These are phyloP conservation scores for Gracilaria gracilis DNA, from an alignment of 23 red algal species.

Conservation along the genomic window DNA sequence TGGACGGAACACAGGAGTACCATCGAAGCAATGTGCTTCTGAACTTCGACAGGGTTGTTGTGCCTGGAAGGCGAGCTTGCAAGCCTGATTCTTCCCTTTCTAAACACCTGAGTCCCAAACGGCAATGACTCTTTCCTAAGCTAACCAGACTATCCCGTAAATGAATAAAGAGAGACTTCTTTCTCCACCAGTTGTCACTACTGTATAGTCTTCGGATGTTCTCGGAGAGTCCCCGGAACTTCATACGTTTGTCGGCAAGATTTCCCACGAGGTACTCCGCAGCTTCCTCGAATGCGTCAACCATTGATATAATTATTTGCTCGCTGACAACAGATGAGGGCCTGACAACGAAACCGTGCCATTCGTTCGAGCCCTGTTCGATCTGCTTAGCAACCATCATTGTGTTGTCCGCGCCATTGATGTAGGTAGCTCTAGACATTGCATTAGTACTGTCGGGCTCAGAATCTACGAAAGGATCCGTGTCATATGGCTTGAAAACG, in stretches of 20 bases:
- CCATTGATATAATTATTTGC: constrained; percentile 2
- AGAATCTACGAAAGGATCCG: constrained; percentile 6
- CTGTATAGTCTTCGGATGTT: constrained; percentile 1
- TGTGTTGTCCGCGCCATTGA: constrained; percentile 12
- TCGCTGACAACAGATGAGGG: background rate
- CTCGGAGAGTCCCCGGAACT: background rate
- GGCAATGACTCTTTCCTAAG: background rate
- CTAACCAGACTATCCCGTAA: background rate
- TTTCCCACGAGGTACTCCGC: background rate
- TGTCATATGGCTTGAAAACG: constrained; percentile 26
- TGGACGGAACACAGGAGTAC: background rate
- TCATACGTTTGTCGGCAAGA: background rate
- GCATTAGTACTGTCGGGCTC: background rate
- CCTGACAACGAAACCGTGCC: constrained; percentile 5
- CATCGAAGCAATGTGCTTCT: background rate
- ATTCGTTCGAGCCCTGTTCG: background rate
- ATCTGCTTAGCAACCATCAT: constrained; percentile 15
- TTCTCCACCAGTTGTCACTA: constrained; percentile 35
- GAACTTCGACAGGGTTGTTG: background rate
- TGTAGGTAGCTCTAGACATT: background rate
- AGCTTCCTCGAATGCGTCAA: constrained; percentile 2
- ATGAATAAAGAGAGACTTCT: constrained; percentile 30
- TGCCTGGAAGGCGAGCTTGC: background rate
- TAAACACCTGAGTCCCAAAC: too few species aligned
- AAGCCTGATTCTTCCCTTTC: background rate